Evolutionary conservation across 2,329 filamentous ascomycete genomes (phyloP).

Genomic region (Ophiostoma novo-ulmi): DNA sequence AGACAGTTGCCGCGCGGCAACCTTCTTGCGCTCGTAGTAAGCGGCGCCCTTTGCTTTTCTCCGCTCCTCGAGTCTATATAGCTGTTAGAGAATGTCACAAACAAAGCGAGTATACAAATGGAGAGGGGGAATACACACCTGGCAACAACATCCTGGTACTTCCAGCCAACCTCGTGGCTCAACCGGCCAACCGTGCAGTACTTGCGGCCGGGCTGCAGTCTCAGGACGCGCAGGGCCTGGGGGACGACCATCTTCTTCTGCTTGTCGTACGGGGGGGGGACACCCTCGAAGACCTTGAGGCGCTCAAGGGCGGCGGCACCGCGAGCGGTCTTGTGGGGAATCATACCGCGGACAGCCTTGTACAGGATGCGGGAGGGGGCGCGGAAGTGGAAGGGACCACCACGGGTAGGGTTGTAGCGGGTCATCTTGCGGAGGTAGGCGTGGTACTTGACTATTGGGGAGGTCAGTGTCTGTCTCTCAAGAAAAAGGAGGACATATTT

Average conservation of each 20-base stretch:
- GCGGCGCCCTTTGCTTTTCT: slow-evolving; percentile 98
- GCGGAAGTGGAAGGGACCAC: slow-evolving; percentile 99
- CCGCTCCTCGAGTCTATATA: slow-evolving; percentile 89
- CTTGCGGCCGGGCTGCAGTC: slow-evolving; percentile 98
- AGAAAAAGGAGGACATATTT: neutral
- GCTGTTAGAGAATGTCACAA: neutral
- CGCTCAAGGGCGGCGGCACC: slow-evolving; percentile 94
- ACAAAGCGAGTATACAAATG: neutral
- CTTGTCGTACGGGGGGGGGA: slow-evolving; percentile 98
- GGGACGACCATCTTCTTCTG: slow-evolving; percentile 99
- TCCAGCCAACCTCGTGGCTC: slow-evolving; percentile 99
- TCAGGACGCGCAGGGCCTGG: slow-evolving; percentile 92
- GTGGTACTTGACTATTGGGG: slow-evolving; percentile 88
- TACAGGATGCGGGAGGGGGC: slow-evolving; percentile 99
- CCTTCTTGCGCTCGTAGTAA: slow-evolving; percentile 99
- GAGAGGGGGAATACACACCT: slow-evolving; percentile 61
- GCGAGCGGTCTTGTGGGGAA: slow-evolving; percentile 99
- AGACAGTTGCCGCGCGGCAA: slow-evolving; percentile 79
- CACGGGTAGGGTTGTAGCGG: slow-evolving; percentile 98
- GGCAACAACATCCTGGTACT: slow-evolving; percentile 99
- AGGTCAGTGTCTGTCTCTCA: neutral
- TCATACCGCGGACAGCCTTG: slow-evolving; percentile 99
- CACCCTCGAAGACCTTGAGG: slow-evolving; percentile 99
- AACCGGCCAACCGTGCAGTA: slow-evolving; percentile 99
- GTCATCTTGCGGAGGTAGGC: slow-evolving; percentile 99